Evolutionary conservation across 2,329 filamentous ascomycete genomes (phyloP).

Genomic region (Sporothrix sp.): DNA sequence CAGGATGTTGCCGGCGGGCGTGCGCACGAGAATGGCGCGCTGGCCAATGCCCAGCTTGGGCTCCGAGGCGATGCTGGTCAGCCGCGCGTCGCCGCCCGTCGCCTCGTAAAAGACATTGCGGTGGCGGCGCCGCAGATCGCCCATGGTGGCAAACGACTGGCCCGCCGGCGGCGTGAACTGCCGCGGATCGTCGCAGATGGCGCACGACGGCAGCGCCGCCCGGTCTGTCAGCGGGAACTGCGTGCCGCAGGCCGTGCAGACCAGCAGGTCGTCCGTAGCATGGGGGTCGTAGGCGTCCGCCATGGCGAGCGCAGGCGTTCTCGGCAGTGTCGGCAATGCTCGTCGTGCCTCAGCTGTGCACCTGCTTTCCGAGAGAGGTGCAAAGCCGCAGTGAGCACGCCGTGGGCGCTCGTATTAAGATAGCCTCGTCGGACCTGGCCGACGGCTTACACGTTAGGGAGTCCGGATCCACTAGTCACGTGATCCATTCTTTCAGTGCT

Average conservation of each 20-base stretch:
- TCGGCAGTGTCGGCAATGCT: too few relatives aligned
- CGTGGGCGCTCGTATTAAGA: too few relatives aligned
- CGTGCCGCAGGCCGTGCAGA: conserved; percentile 62
- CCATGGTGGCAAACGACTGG: conserved; percentile 56
- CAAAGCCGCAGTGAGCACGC: too few relatives aligned
- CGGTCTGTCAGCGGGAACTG: conserved; percentile 51
- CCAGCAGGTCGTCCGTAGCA: conserved; percentile 27
- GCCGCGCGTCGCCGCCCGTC: conserved; percentile 28
- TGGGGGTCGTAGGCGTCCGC: conserved; percentile 13
- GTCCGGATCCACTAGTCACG: too few relatives aligned
- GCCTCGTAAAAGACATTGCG: conserved; percentile 45
- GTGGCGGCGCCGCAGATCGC: conserved; percentile 33
- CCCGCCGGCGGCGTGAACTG: conserved; percentile 57
- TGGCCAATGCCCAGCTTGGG: conserved; percentile 66
- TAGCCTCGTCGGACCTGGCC: not conserved
- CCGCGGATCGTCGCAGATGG: conserved; percentile 64
- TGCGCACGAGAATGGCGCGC: conserved; percentile 58
- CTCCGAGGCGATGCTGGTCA: conserved; percentile 39
- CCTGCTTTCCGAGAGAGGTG: too few relatives aligned
- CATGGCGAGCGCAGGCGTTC: not conserved
- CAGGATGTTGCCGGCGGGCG: conserved; percentile 58
- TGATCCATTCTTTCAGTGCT: too few relatives aligned
- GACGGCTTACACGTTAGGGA: not conserved
- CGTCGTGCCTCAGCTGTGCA: too few relatives aligned
- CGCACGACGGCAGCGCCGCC: conserved; percentile 44